Evolutionary conservation across 768 basidiomycete species (phyloP), one percentile per base, ranked within the genome.

Genomic region (Aureoboletus auriporus): DNA sequence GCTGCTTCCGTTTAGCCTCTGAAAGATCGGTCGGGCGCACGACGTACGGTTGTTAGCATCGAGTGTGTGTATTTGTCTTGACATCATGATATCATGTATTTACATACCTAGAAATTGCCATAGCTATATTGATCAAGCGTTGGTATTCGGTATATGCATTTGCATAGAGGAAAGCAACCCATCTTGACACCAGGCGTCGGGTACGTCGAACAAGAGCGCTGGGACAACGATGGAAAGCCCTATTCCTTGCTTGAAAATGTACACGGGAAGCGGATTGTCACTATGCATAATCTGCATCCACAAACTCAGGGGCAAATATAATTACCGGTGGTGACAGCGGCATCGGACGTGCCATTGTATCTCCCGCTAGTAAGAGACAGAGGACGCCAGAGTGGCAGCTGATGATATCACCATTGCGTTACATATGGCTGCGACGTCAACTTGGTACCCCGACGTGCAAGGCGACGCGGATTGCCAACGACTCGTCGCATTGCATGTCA

Each of bases 341-440:
- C 16, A 80, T 80, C 42, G 79, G 78, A n/a, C 70, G 75, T 2
- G 63, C 75, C n/a, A n/a, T n/a, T n/a, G n/a, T n/a, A n/a, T n/a
- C n/a, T n/a, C n/a, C n/a, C n/a, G n/a, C n/a, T n/a, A n/a, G 51
- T 68, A 78, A 51, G 84, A 84, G 59, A 68, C 75, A 50, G 67
- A 73, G 39, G 82, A 83, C 53, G 78, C 78, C 1, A 68, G 78
- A 44, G 68, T 70, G 40, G 73, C 74, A 11, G 78, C 80, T 58
- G 67, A 63, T 20, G 60, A 69, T 30, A 71, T 81, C 59, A 55
- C 69, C 29, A 71, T 78, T 59, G n/a, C n/a, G n/a, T n/a, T n/a
- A n/a, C n/a, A n/a, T 60, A 68, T n/a, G 59, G 74, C 53, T 63
- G 63, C 11, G 58, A 67, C 30, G 67, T 67, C 34, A 62, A 71